Base-by-base conservation (phyloP, 164 flowering plant species). In the Chimonanthus salicifolius region DNA sequence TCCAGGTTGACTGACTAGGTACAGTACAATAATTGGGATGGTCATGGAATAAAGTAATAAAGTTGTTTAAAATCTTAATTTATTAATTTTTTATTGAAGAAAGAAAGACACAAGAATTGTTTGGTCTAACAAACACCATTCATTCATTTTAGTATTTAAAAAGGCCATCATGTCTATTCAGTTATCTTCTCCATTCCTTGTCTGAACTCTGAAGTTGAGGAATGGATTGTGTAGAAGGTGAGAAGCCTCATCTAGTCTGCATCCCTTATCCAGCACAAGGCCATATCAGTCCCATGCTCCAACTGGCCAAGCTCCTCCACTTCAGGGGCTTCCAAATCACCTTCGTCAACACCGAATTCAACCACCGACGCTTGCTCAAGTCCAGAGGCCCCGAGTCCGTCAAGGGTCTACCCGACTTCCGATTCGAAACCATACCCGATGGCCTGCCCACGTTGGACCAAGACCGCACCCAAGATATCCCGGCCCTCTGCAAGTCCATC, bases 381-480 rank as follows among this genome's bases (percentile, higher is more conserved):
- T 73, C 75, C 21, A 49, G 70, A 16, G 74, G 74, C 18, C 74
- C 74, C 2, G 74, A 62, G 0, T 48, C 74, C 6, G 45, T 72
- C 54, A 62, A 47, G 68, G 74, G 74, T 18, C 16, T 66, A 1
- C 54, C 63, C 4, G 74, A 67, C 66, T 84, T 84, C 78, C 76
- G 73, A 2, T 84, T 80, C 78, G 78, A 70, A 47, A 47, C 81
- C 68, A 72, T 72, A 47, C 74, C 74, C 2, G 87, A 85, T 54
- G 87, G 87, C 8, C 80, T 85, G 62, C 86, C 88, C 0, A 78
- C 82, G 2, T 48, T 83, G 7, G 79, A 83, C 33, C 78, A 46
- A 5, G 82, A 82, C 58, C 74, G 73, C 48, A 83, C 86, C 9
- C 88, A 83, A 68, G 77, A 82, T 65, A 68, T 82, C 67, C 77